phyloP scores from a whole-genome alignment of 2,329 filamentous ascomycete species.

The Diplocarpon mali region DNA sequence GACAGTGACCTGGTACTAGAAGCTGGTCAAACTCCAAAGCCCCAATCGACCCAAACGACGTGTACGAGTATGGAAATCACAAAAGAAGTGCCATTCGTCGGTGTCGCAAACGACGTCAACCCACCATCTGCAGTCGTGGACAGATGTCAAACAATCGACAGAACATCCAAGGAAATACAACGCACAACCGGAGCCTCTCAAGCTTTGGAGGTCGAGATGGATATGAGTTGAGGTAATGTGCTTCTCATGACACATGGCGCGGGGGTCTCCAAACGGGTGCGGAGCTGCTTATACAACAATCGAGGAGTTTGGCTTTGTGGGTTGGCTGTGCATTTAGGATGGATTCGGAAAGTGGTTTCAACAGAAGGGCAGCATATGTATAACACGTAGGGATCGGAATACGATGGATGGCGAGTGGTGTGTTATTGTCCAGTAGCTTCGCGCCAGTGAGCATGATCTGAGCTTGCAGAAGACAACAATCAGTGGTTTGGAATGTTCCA shows the following conservation, averaged over 20 bases:
- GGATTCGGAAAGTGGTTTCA: too few species aligned
- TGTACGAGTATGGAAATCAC: conserved; percentile 4
- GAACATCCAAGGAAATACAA: conserved; percentile 3
- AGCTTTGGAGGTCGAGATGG: conserved; percentile 31
- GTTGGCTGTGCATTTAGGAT: too few species aligned
- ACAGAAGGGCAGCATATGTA: too few species aligned
- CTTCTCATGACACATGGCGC: neutral
- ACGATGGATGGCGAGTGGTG: too few species aligned
- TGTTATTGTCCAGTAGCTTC: too few species aligned
- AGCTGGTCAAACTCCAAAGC: conserved; percentile 33
- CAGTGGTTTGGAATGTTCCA: too few species aligned
- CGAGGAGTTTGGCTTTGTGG: too few species aligned
- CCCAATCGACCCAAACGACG: conserved; percentile 5
- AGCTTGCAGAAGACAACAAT: too few species aligned
- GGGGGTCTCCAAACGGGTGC: neutral
- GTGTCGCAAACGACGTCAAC: conserved; percentile 4
- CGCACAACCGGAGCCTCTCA: conserved; percentile 8
- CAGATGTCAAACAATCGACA: neutral
- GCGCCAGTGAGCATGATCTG: too few species aligned
- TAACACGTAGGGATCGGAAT: too few species aligned
- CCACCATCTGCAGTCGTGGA: neutral
- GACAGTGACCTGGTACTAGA: conserved; percentile 43
- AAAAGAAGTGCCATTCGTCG: conserved; percentile 5
- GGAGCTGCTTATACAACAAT: too few species aligned
- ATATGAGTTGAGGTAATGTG: conserved; percentile 29